Conservation (phyloP, 345 rosid species). For the Arabidopsis arenosa region DNA sequence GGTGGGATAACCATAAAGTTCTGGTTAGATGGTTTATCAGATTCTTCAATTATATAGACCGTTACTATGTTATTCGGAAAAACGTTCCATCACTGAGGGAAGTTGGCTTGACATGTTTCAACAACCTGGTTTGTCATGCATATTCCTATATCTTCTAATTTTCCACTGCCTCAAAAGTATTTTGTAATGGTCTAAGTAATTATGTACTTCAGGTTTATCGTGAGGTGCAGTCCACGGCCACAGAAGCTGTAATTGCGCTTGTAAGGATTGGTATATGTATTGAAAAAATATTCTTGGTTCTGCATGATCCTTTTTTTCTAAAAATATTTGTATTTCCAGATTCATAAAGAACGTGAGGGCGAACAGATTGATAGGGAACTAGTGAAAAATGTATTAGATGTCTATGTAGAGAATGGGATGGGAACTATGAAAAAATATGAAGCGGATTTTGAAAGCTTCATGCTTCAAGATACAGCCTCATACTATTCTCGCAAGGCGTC, state of each 20-base stretch:
- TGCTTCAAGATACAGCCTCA: constrained; percentile 62
- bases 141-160: neutral
- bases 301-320: neutral
- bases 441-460: constrained; percentile 62
- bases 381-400: constrained; percentile 63
- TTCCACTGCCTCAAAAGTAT: neutral
- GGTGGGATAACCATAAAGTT: no score
- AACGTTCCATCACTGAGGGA: constrained; percentile 46
- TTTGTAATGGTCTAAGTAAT: neutral
- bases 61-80: no score
- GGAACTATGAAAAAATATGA: constrained; percentile 57
- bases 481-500: constrained; percentile 82
- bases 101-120: constrained; percentile 73
- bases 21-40: no score
- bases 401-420: constrained; percentile 73
- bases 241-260: constrained; percentile 60
- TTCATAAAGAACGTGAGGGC: constrained; percentile 76
- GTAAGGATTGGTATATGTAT: constrained; percentile 38
- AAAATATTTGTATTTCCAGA: constrained; percentile 45
- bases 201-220: constrained; percentile 51
- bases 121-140: constrained; percentile 37
- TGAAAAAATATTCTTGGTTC: neutral
- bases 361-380: constrained; percentile 67
- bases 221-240: constrained; percentile 52
- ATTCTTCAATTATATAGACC: no score